These are phyloP conservation scores for Cryptococcus sp. DNA, from an alignment of 1,284 basidiomycete species.

Conservation along the genomic window DNA sequence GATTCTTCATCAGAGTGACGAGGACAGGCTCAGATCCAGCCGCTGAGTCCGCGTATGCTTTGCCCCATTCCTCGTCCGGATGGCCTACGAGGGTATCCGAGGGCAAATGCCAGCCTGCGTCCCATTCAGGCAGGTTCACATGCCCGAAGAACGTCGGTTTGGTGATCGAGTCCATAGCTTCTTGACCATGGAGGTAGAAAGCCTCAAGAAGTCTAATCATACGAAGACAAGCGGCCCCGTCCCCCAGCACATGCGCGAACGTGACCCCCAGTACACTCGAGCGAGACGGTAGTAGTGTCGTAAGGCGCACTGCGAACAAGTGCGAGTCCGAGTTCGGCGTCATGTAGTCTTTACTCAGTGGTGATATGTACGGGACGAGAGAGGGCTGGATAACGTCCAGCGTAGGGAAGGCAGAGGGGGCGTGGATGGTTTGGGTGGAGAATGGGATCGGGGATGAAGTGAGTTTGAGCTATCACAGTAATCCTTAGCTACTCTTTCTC, in stretches of 20 bases:
- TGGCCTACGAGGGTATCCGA: too few species aligned
- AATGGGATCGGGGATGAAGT: slow-evolving; percentile 34
- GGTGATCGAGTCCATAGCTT: neutral
- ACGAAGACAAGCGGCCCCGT: slow-evolving; percentile 21
- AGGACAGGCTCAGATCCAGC: neutral
- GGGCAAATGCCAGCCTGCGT: neutral
- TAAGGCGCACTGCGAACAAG: slow-evolving; percentile 25
- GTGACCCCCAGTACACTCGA: slow-evolving; percentile 28
- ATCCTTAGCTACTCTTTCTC: neutral
- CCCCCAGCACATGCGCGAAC: slow-evolving; percentile 30
- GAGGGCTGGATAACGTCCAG: slow-evolving; percentile 22
- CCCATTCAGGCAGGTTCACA: neutral
- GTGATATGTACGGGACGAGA: slow-evolving; percentile 21
- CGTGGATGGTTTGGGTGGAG: slow-evolving; percentile 20
- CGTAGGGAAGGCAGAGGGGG: slow-evolving; percentile 5
- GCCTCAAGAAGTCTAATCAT: slow-evolving; percentile 27
- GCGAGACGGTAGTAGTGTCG: slow-evolving; percentile 18
- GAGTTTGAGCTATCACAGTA: slow-evolving; percentile 19
- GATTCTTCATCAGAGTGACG: neutral
- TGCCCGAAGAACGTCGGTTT: neutral
- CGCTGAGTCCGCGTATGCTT: neutral
- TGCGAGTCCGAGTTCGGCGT: slow-evolving; percentile 21
- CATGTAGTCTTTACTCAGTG: slow-evolving; percentile 16
- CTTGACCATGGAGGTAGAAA: slow-evolving; percentile 24
- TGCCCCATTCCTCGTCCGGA: neutral